Evolutionary conservation across 2,329 filamentous ascomycete genomes (phyloP).

Genomic region (Reticulascus tulasneorum): DNA sequence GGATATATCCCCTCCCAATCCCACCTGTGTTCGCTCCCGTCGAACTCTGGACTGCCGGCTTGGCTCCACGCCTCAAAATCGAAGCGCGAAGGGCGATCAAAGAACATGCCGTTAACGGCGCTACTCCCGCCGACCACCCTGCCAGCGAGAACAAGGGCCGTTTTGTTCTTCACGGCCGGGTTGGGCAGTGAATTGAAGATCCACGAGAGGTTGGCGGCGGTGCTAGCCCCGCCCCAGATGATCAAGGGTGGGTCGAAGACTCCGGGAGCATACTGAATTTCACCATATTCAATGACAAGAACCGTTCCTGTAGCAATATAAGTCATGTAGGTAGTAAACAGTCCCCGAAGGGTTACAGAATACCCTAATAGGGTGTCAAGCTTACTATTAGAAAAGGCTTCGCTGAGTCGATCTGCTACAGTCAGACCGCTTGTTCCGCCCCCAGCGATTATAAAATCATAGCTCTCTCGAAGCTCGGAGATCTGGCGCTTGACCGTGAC

Average conservation of each 20-base stretch:
- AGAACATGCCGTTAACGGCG: constrained; percentile 34
- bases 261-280: constrained; percentile 24
- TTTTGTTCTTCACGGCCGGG: constrained; percentile 19
- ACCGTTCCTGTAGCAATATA: constrained; percentile 20
- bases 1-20: constrained; percentile 31
- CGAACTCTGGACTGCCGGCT: constrained; percentile 31
- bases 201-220: too few species aligned
- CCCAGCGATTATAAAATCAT: constrained; percentile 27
- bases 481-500: constrained; percentile 21
- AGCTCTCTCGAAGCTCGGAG: constrained; percentile 20
- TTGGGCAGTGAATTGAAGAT: too few species aligned
- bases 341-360: too few species aligned
- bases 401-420: constrained; percentile 26
- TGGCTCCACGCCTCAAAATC: too few species aligned
- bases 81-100: too few species aligned
- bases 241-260: constrained; percentile 22
- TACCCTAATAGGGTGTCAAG: too few species aligned
- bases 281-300: constrained; percentile 23
- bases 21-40: constrained; percentile 39
- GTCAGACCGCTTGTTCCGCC: constrained; percentile 28
- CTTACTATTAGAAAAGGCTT: constrained; percentile 22
- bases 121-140: constrained; percentile 33
- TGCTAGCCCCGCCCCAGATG: constrained; percentile 22
- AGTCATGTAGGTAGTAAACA: too few species aligned
- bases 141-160: constrained; percentile 21